Evolutionary conservation across 352 stramenopile species (phyloP).

Genomic region (Phytopythium boreale): DNA sequence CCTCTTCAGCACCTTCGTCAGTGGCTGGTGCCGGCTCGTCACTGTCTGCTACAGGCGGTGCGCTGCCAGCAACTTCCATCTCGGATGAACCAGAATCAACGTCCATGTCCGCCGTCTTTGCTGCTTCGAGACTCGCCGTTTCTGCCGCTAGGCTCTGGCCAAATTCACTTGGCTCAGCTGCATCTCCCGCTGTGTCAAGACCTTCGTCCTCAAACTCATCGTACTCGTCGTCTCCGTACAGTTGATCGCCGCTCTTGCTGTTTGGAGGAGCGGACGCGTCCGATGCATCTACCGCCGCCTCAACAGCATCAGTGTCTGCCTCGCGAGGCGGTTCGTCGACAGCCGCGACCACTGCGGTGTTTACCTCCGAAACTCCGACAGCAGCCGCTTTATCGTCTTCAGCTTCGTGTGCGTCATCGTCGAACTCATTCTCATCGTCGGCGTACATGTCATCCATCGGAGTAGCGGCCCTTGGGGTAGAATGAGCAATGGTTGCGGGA

Average conservation of each 20-base stretch:
- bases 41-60: neutral
- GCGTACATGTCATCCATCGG: conserved; percentile 33
- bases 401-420: conserved; percentile 31
- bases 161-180: neutral
- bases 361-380: neutral
- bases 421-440: conserved; percentile 56
- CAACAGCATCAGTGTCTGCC: neutral
- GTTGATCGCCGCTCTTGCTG: conserved; percentile 33
- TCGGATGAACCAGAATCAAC: neutral
- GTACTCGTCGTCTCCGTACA: conserved; percentile 32
- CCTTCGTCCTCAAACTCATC: conserved; percentile 28
- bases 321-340: neutral
- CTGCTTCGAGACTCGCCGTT: neutral
- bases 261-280: conserved; percentile 6
- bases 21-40: neutral
- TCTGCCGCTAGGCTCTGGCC: neutral
- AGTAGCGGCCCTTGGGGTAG: neutral
- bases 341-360: neutral
- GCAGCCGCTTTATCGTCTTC: conserved; percentile 11
- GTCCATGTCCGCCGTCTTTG: neutral
- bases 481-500: neutral
- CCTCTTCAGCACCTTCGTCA: neutral
- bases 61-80: neutral
- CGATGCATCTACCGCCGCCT: neutral
- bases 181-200: neutral